Conservation (phyloP, 2,329 filamentous ascomycete genomes). For the Zasmidium angulare region DNA sequence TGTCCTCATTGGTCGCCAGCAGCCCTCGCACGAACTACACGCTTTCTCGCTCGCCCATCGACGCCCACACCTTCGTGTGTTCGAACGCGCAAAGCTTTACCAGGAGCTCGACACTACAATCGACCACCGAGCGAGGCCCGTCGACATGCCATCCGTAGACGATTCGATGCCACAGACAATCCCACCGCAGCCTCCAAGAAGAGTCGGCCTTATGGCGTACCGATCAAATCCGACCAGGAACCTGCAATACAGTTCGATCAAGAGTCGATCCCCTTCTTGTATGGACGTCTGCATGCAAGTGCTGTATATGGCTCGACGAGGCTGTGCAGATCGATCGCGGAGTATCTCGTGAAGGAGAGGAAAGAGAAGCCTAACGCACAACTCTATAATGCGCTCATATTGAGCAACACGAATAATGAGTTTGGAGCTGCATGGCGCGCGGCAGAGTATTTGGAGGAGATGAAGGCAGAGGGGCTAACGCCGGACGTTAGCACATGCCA, state of each 20-base stretch:
- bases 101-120: slow-evolving; percentile 3
- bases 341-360: slow-evolving; percentile 59
- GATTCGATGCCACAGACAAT: not conserved
- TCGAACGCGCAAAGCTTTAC: slow-evolving; percentile 15
- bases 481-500: slow-evolving; percentile 69
- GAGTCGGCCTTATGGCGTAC: not conserved
- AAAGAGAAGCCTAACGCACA: slow-evolving; percentile 55
- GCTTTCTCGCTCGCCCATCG: slow-evolving; percentile 8
- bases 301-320: slow-evolving; percentile 40
- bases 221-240: not conserved
- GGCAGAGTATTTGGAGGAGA: slow-evolving; percentile 66
- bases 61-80: slow-evolving; percentile 4
- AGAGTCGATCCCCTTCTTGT: slow-evolving; percentile 39
- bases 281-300: slow-evolving; percentile 50
- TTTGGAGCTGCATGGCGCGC: slow-evolving; percentile 68
- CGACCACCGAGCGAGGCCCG: slow-evolving; percentile 7
- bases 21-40: slow-evolving; percentile 2
- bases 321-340: slow-evolving; percentile 50
- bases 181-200: not conserved
- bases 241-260: slow-evolving; percentile 6
- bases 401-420: slow-evolving; percentile 64
- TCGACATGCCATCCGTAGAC: not conserved
- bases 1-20: slow-evolving; percentile 50
- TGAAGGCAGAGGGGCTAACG: slow-evolving; percentile 62
- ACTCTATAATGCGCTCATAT: slow-evolving; percentile 73